Conservation (phyloP, 768 basidiomycete species). For the Russula griseocarnosa region DNA sequence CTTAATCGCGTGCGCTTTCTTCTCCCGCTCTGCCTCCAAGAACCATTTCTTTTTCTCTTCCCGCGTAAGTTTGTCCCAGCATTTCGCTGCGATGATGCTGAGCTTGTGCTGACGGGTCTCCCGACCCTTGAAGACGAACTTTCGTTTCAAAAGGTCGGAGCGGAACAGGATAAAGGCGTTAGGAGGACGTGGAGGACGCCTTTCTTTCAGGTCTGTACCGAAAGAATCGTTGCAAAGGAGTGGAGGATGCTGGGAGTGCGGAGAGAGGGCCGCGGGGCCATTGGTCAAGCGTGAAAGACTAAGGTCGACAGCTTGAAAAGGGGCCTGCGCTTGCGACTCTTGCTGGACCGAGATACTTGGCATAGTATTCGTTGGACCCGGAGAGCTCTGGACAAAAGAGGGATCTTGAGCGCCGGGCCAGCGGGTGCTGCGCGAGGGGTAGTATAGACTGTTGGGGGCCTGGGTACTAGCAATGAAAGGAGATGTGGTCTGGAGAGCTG, state of each 20-base stretch:
- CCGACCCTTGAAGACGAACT: constrained; percentile 41
- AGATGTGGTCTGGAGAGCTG: neutral
- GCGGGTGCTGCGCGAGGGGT: neutral
- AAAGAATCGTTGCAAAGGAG: neutral
- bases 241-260: neutral
- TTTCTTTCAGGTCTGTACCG: constrained; percentile 10
- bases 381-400: neutral
- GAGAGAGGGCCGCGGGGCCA: neutral
- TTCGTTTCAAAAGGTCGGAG: constrained; percentile 46
- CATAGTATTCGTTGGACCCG: neutral
- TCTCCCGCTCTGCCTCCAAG: constrained; percentile 32
- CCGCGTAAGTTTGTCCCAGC: constrained; percentile 46
- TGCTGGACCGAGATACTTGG: neutral
- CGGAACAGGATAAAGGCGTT: constrained; percentile 60
- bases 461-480: constrained; percentile 7
- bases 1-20: constrained; percentile 33
- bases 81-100: constrained; percentile 48
- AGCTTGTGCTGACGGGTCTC: constrained; percentile 55
- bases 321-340: neutral
- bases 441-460: neutral
- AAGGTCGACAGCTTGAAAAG: neutral
- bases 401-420: neutral
- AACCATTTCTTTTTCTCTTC: constrained; percentile 40
- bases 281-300: neutral
- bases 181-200: constrained; percentile 46